phyloP scores from a whole-genome alignment of 139 green algal species.

The Ostreobium quekettii region DNA sequence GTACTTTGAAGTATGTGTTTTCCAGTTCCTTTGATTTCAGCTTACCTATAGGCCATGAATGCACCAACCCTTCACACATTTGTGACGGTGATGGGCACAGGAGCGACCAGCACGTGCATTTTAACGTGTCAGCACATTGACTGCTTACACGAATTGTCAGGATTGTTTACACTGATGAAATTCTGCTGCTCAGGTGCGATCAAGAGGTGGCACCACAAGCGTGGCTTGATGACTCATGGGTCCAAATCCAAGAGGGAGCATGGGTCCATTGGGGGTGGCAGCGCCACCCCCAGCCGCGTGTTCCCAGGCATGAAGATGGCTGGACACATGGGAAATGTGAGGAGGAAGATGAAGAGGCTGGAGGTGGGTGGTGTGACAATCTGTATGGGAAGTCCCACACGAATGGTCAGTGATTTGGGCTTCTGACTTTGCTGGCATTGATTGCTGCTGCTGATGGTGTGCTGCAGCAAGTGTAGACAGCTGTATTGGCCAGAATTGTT shows the following conservation, averaged over 20 bases:
- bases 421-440: not conserved
- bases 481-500: too few species aligned
- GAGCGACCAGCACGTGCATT: not conserved
- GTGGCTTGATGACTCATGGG: constrained; percentile 94
- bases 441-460: not conserved
- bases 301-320: constrained; percentile 92
- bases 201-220: constrained; percentile 88
- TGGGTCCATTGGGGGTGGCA: constrained; percentile 78
- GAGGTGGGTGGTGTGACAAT: constrained; percentile 52
- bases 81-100: not conserved
- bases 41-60: too few species aligned
- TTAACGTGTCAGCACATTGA: not conserved
- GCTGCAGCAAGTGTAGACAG: not conserved
- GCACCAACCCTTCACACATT: not conserved
- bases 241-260: constrained; percentile 94
- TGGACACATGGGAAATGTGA: constrained; percentile 82
- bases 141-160: too few species aligned
- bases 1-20: too few species aligned
- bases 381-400: too few species aligned
- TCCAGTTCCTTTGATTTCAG: too few species aligned
- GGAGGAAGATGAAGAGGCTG: constrained; percentile 72
- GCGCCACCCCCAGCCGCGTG: constrained; percentile 80
- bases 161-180: too few species aligned
- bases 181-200: constrained; percentile 87
- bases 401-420: too few species aligned